A percentile compares a stretch with the other conserved stretches of the same genome.
Evolutionary conservation across 257 asterid species (phyloP).

Genomic region (Nicotiana tomentosiformis): DNA sequence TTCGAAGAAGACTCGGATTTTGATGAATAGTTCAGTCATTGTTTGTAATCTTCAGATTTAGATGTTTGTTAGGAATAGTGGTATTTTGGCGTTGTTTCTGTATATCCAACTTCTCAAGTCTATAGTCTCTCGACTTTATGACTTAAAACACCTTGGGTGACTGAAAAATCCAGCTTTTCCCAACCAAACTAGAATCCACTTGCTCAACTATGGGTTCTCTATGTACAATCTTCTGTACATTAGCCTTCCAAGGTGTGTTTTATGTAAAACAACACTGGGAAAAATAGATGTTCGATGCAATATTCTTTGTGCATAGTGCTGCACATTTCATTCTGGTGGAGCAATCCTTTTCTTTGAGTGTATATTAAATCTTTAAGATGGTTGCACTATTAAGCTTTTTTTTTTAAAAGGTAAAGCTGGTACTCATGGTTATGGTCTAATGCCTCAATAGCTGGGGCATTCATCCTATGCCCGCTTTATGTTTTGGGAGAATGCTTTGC

Average conservation of each 20-base stretch:
- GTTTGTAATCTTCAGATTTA: constrained; percentile 3
- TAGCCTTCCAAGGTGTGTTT: neutral
- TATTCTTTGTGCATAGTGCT: neutral
- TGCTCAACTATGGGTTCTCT: neutral
- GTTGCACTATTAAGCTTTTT: neutral
- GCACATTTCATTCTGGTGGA: neutral
- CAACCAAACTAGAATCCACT: neutral
- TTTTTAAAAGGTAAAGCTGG: too few species aligned
- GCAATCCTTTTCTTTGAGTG: constrained; percentile 3
- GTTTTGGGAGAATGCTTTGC: too few species aligned
- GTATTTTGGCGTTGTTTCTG: neutral
- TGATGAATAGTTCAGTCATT: constrained; percentile 29
- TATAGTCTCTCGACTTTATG: neutral
- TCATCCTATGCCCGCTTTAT: too few species aligned
- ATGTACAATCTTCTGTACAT: neutral
- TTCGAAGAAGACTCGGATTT: constrained; percentile 58
- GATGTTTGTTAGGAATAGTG: neutral
- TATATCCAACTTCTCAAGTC: neutral
- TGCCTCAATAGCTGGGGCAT: too few species aligned
- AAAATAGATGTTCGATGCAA: neutral
- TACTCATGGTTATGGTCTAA: too few species aligned
- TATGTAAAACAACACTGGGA: neutral
- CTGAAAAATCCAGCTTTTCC: neutral
- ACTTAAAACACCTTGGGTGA: neutral
- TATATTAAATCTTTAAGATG: neutral